These are phyloP conservation scores for Acrocalymma vagum DNA, from an alignment of 2,329 filamentous ascomycete genomes.

Conservation along the genomic window DNA sequence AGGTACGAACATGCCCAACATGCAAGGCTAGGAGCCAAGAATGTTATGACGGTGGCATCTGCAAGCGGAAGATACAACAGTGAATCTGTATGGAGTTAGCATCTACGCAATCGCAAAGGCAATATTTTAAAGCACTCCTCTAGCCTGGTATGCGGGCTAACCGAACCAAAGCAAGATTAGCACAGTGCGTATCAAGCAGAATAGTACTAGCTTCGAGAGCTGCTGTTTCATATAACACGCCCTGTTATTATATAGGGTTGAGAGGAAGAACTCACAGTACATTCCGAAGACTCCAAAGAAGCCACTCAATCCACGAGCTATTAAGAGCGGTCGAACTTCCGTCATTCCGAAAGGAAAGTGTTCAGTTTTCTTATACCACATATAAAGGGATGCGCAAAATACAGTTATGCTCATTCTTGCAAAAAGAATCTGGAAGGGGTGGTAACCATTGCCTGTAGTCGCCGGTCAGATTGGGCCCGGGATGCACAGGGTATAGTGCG, in stretches of 20 bases:
- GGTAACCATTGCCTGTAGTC: constrained; percentile 66
- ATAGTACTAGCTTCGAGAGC: too few relatives aligned
- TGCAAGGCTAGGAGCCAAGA: constrained; percentile 79
- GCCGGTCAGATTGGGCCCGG: background rate
- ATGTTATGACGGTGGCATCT: constrained; percentile 90
- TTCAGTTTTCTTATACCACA: constrained; percentile 74
- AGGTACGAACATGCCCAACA: constrained; percentile 82
- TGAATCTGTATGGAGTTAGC: constrained; percentile 56
- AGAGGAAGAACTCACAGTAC: constrained; percentile 63
- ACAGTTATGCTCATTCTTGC: constrained; percentile 79
- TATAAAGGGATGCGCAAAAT: constrained; percentile 72
- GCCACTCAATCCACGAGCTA: constrained; percentile 73
- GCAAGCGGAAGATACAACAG: constrained; percentile 82
- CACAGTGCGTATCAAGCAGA: too few relatives aligned
- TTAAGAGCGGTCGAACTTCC: constrained; percentile 72
- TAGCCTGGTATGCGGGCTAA: too few relatives aligned
- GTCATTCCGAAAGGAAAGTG: constrained; percentile 74
- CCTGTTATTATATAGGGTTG: too few relatives aligned
- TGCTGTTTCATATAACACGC: too few relatives aligned
- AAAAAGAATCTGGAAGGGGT: constrained; percentile 83
- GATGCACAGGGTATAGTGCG: background rate
- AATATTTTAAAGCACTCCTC: too few relatives aligned
- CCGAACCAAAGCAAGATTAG: too few relatives aligned
- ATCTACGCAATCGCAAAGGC: background rate
- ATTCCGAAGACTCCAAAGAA: constrained; percentile 82